These are phyloP conservation scores for Clonostachys rhizophaga DNA, from an alignment of 2,329 filamentous ascomycete genomes.

Conservation along the genomic window DNA sequence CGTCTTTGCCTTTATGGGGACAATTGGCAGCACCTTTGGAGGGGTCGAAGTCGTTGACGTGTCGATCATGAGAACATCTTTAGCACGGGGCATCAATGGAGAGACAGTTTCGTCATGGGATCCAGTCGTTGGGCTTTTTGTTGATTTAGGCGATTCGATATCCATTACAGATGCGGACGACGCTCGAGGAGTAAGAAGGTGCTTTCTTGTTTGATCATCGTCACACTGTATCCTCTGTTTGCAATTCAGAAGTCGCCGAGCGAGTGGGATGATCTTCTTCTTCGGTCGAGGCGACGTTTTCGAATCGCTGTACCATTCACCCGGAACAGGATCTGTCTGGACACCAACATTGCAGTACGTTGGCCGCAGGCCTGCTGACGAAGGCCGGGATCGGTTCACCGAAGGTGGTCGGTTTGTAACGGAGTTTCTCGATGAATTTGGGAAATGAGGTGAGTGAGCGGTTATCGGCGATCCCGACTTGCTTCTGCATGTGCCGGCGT, in stretches of 20 bases:
- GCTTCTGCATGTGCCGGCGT: conserved; percentile 47
- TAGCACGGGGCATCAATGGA: not conserved
- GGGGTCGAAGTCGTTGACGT: not conserved
- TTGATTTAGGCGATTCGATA: conserved; percentile 27
- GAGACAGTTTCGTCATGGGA: conserved; percentile 12
- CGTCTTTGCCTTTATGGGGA: conserved; percentile 14
- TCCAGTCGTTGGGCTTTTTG: conserved; percentile 5
- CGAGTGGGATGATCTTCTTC: conserved; percentile 46
- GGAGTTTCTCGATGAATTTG: conserved; percentile 16
- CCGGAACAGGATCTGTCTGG: conserved; percentile 51
- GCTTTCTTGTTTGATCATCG: conserved; percentile 26
- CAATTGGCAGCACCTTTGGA: conserved; percentile 1
- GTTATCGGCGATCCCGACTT: conserved; percentile 47
- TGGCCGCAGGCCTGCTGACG: conserved; percentile 29
- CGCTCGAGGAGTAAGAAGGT: conserved; percentile 9
- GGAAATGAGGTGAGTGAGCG: conserved; percentile 28
- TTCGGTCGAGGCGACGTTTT: conserved; percentile 28
- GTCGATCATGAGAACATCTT: conserved; percentile 1
- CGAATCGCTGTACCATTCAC: conserved; percentile 44
- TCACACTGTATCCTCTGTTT: conserved; percentile 35
- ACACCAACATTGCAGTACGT: conserved; percentile 45
- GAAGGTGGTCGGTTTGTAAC: conserved; percentile 19
- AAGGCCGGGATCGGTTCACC: conserved; percentile 22
- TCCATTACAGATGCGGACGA: conserved; percentile 30
- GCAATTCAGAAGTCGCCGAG: conserved; percentile 45